Evolutionary conservation across 177 flowering plant species (phyloP).

Genomic region (Telopea speciosissima): DNA sequence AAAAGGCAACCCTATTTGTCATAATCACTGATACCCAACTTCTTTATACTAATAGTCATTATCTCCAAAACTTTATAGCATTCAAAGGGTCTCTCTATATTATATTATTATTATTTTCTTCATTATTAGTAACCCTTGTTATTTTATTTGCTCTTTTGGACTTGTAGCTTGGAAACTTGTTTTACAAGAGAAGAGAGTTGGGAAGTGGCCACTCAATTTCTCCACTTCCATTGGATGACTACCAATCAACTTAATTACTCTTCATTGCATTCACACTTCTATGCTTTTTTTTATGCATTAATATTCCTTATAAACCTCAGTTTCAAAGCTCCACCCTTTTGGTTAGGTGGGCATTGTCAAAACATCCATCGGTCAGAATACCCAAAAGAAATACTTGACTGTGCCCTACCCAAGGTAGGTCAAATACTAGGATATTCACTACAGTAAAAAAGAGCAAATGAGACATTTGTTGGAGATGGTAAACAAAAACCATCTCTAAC

Average conservation of each 20-base stretch:
- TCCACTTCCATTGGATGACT: neutral
- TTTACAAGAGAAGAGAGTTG: neutral
- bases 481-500: no score
- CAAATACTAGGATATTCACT: no score
- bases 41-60: no score
- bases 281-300: no score
- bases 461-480: no score
- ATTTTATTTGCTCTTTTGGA: neutral
- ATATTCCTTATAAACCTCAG: neutral
- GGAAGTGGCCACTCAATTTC: neutral
- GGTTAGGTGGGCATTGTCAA: neutral
- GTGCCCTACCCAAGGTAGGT: no score
- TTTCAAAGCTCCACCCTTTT: neutral
- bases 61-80: no score
- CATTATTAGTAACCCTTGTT: no score
- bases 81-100: neutral
- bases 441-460: no score
- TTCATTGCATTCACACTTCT: no score
- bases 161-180: neutral
- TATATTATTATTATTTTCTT: no score
- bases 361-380: no score
- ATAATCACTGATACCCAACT: neutral
- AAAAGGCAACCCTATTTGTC: neutral
- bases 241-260: neutral
- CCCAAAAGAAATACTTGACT: neutral